Evolutionary conservation across 495 filamentous ascomycete genomes (phyloP).

Genomic region (Geopyxis carbonaria): DNA sequence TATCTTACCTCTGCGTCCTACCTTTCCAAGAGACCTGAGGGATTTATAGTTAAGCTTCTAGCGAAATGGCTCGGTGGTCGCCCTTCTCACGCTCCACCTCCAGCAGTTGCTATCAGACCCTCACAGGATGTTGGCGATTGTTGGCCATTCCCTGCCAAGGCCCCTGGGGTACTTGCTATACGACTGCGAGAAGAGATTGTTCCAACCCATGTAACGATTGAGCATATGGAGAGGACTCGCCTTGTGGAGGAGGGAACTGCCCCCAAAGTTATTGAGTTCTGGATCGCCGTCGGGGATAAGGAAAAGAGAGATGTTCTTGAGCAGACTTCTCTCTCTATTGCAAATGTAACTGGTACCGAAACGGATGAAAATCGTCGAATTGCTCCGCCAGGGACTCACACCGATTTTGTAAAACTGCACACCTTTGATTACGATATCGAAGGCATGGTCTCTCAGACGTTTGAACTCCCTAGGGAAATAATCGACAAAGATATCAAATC

Average conservation of each 20-base stretch:
- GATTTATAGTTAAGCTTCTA: conserved; percentile 10
- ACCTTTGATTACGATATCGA: conserved; percentile 18
- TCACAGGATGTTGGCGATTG: conserved; percentile 51
- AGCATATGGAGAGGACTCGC: conserved; percentile 40
- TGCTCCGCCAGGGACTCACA: too few species aligned
- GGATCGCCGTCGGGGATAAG: conserved; percentile 31
- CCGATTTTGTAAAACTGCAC: conserved; percentile 17
- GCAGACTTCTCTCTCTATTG: neutral
- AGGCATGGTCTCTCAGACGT: conserved; percentile 10
- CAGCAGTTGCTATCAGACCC: conserved; percentile 31
- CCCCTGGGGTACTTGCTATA: conserved; percentile 29
- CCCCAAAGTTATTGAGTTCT: conserved; percentile 45
- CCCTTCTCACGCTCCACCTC: conserved; percentile 24
- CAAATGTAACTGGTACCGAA: neutral
- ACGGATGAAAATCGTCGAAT: neutral
- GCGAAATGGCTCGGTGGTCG: conserved; percentile 13
- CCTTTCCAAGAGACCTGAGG: conserved; percentile 8
- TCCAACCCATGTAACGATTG: conserved; percentile 41
- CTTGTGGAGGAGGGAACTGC: conserved; percentile 38
- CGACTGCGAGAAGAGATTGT: conserved; percentile 31
- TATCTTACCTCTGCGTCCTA: conserved; percentile 20
- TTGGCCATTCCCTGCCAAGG: conserved; percentile 38
- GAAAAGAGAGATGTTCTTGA: conserved; percentile 3
- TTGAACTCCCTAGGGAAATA: conserved; percentile 14
- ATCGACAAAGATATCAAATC: conserved; percentile 13